Base-by-base conservation (phyloP, 495 filamentous ascomycete species). In the Parachaetomium inaequale region DNA sequence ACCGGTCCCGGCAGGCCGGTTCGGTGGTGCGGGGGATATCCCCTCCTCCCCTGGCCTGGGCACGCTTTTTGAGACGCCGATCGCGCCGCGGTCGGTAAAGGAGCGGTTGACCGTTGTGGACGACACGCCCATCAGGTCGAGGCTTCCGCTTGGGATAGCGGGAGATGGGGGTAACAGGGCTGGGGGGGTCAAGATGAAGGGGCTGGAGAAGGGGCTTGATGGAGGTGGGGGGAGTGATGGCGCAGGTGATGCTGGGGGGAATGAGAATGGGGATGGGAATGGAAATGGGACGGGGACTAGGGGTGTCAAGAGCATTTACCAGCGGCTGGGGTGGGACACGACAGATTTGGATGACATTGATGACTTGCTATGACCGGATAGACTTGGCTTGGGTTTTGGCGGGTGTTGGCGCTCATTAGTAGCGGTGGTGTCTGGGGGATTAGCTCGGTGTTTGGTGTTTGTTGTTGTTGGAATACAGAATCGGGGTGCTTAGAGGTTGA, bases 261-360 rank as follows among this genome's bases (percentile, higher is more conserved):
- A 25, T 14, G 32, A 31, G 52, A 42, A 28, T 29, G 53, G 54
- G 21, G 26, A 8, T 5, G 52, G 31, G 31, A 4, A n/a, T 45
- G 25, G 26, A 10, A 12, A 19, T 31, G 54, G 55, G 4, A 47
- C 21, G 0, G 45, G 31, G 36, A 34, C 8, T n/a, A 19, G 26
- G 5, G 19, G 58, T 3, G 56, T 32, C n/a, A 19, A 64, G 51
- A 66, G 59, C 38, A 88, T 96, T 50, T 95, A 89, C 69, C 84
- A 87, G 71, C 76, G 78, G 38, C 70, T 94, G 52, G 88, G 91
- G 50, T 91, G 92, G 92, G 87, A 93, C 66, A 86, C 88, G 68
- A 83, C 88, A 32, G 66, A 67, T 55, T 43, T 64, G 38, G 70
- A 68, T 57, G 67, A 66, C 21, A 53, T 68, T 70, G 70, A 70